phyloP scores from a whole-genome alignment of 2,329 filamentous ascomycete species.

The Nemania sp. region DNA sequence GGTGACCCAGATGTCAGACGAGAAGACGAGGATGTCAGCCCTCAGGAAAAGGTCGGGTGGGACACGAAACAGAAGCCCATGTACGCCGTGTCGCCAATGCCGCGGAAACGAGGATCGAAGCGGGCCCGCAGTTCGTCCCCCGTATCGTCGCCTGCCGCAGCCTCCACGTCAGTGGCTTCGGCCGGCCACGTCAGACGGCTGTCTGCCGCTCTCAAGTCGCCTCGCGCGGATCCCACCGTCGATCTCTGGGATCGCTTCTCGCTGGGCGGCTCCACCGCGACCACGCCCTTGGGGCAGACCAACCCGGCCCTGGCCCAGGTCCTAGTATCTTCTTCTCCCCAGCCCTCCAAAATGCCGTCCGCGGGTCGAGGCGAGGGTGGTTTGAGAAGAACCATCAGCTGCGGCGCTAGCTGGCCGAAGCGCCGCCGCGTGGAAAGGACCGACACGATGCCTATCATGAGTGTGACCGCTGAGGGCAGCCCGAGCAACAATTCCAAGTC shows the following conservation, averaged over 20 bases:
- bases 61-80: constrained; percentile 54
- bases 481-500: constrained; percentile 57
- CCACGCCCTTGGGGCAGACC: constrained; percentile 49
- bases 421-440: constrained; percentile 62
- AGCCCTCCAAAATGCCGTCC: constrained; percentile 53
- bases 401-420: constrained; percentile 73
- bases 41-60: constrained; percentile 67
- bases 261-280: constrained; percentile 51
- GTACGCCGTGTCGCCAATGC: constrained; percentile 52
- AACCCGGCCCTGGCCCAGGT: constrained; percentile 67
- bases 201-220: constrained; percentile 64
- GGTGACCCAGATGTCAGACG: constrained; percentile 50
- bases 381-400: constrained; percentile 69
- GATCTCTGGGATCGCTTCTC: constrained; percentile 81
- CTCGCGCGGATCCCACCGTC: constrained; percentile 71
- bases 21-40: constrained; percentile 55
- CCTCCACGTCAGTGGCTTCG: constrained; percentile 49
- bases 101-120: constrained; percentile 61
- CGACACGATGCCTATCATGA: constrained; percentile 44
- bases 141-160: constrained; percentile 63
- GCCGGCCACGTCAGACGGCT: constrained; percentile 63
- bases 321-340: constrained; percentile 72
- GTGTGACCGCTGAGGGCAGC: constrained; percentile 44
- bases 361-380: constrained; percentile 50
- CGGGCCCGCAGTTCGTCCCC: constrained; percentile 77